Percentiles rank a stretch among this genome's conserved stretches.
Evolutionary conservation across 305 asterid species (phyloP).

Genomic region (Fraxinus ornus): DNA sequence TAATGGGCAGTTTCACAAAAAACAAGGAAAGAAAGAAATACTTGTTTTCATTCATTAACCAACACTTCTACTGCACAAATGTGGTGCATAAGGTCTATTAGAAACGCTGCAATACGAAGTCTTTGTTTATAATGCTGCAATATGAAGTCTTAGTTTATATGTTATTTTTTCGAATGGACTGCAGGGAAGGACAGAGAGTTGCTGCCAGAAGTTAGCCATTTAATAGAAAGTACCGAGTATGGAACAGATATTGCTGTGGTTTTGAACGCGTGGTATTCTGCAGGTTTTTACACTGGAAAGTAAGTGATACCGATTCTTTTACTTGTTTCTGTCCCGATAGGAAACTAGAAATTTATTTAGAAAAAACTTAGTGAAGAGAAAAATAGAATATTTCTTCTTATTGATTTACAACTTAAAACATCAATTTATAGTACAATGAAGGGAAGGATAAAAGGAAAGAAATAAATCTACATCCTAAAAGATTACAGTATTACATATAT

Average conservation of each 20-base stretch:
- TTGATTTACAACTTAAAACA: no score
- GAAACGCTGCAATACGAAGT: neutral
- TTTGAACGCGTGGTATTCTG: conserved; percentile 73
- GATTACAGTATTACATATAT: no score
- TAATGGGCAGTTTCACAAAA: neutral
- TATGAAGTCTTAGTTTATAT: neutral
- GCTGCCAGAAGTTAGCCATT: conserved; percentile 22
- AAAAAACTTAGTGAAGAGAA: neutral
- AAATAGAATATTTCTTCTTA: no score
- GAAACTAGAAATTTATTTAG: neutral
- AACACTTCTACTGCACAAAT: neutral
- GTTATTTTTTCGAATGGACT: conserved; percentile 14
- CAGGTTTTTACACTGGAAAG: conserved; percentile 82
- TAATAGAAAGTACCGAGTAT: conserved; percentile 33
- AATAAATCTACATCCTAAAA: no score
- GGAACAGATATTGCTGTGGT: conserved; percentile 57
- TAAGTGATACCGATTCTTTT: conserved; percentile 35
- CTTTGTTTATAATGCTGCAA: neutral
- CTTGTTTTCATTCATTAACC: neutral
- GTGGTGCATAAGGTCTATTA: neutral
- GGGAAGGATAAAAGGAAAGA: no score
- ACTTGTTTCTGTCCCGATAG: neutral
- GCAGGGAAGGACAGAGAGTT: conserved; percentile 41
- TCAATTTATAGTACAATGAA: no score
- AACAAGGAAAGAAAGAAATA: neutral